These are phyloP conservation scores for Xylaria cubensis DNA, from an alignment of 495 filamentous ascomycete genomes.

Conservation along the genomic window DNA sequence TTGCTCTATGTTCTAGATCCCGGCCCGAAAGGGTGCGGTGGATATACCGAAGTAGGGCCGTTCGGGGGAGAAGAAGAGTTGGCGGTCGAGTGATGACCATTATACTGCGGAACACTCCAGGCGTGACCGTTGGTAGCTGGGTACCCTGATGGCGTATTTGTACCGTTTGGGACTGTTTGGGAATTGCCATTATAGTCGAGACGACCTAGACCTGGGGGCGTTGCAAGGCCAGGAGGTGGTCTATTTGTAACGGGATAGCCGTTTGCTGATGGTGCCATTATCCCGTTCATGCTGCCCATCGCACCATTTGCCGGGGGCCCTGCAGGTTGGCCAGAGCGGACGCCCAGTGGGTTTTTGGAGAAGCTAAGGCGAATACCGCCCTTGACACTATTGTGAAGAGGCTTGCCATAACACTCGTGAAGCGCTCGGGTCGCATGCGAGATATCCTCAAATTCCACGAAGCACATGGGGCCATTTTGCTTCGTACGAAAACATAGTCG, in stretches of 20 bases:
- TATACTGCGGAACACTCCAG: constrained; percentile 31
- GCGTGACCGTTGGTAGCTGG: not conserved
- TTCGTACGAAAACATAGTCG: constrained; percentile 97
- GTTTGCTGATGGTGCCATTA: constrained; percentile 56
- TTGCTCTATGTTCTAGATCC: constrained; percentile 32
- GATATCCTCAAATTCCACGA: constrained; percentile 97
- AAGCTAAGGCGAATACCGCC: constrained; percentile 98
- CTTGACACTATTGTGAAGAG: constrained; percentile 90
- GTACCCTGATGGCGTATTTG: constrained; percentile 15
- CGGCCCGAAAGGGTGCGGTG: constrained; percentile 35
- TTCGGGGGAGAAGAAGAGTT: constrained; percentile 33
- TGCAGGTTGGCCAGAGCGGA: constrained; percentile 74
- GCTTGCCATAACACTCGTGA: constrained; percentile 88
- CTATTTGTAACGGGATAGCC: constrained; percentile 76
- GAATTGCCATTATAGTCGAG: constrained; percentile 24
- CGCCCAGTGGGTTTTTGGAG: constrained; percentile 96
- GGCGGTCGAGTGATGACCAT: constrained; percentile 31
- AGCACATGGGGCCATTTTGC: constrained; percentile 98
- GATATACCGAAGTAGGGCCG: constrained; percentile 30
- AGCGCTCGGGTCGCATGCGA: constrained; percentile 92
- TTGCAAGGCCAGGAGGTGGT: constrained; percentile 74
- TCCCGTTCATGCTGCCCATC: constrained; percentile 59
- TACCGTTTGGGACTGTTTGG: constrained; percentile 4
- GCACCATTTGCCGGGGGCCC: constrained; percentile 49
- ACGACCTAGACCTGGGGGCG: constrained; percentile 67